Base-by-base conservation (phyloP, 257 asterid genomes). In the Verbascum thapsus region DNA sequence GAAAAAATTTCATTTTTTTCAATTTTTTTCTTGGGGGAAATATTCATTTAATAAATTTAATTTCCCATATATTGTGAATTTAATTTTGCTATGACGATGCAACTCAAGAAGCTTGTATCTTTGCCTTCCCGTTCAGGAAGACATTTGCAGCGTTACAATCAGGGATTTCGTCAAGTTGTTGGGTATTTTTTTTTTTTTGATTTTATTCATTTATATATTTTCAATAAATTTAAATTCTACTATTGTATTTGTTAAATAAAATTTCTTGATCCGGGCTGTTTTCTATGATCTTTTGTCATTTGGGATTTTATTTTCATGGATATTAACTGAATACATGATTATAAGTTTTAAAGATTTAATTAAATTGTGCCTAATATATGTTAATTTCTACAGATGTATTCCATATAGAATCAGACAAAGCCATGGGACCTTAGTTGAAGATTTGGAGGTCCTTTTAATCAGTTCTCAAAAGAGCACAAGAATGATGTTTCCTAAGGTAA, bases 401-500 rank as follows among this genome's bases (percentile, higher is more conserved):
- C 97, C 99, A 0, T 92, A 84, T 56, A 79, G 96, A 78, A 59
- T 85, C 20, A 87, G 59, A 42, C 72, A 72, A 50, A 54, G 32
- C 55, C 76, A 57, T 57, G 78, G 76, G 58, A 45, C 63, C 58
- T 59, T 67, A 32, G 66, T 80, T 54, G 87, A 84, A 58, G 95
- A 92, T 59, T 45, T 92, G 61, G 97, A 92, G 71, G 78, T 92
- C 71, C 91, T 92, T 50, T 59, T 92, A 76, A 83, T 92, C 72
- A 89, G 95, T 78, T 92, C 99, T 0, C 99, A 87, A 49, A 92
- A 85, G 75, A 87, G 91, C 58, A 34, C 95, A 35, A 85, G 80
- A 75, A 67, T 87, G 85, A 88, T 89, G 99, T 92, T 92, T 74
- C 99, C 99, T 6, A 92, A 92, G 98, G 98, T 91, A 80, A 3